Base-by-base conservation (phyloP, 768 basidiomycete species). In the Auricularia cornea region DNA sequence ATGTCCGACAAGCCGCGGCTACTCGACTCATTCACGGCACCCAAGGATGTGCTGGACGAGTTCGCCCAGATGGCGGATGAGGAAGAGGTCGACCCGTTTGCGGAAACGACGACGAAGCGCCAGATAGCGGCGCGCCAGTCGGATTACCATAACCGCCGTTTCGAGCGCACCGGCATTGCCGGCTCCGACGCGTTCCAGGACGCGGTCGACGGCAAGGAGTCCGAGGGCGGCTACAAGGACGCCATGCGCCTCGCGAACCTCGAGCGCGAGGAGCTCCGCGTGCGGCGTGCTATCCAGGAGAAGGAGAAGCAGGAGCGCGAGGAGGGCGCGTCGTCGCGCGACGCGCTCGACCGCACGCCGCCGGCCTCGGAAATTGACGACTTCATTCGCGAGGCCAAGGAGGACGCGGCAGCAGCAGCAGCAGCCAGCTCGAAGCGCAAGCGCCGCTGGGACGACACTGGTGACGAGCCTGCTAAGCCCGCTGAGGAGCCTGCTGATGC, bases 101-200 rank as follows among this genome's bases (percentile, higher is more conserved):
- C 91, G 60, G 94, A 95, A 77, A 95, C 93, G 14, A 91, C 94
- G 59, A 89, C 88, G 62, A 88, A 91, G 71, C 90, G 92, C 64
- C 96, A 98, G 79, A 92, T 98, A 72, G 92, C 95, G 28, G 81
- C 90, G 41, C 84, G 96, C 60, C 93, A 98, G 78, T 90, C 87
- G 60, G 96, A 97, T 72, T 99, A 98, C 72, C 96, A 98, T 73
- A 87, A 89, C 70, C 85, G 94, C 63, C 85, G 94, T 48, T 98
- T 98, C 74, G 84, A 83, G 69, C 87, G 97, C 59, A 84, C 88
- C 64, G 89, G 88, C 31, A 84, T 88, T 65, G 90, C 90, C 48
- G 90, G 92, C 61, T 84, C 83, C 10, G 90, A 93, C 75, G 91
- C 86, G 0, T 94, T 92, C 69, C 77, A 83, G 64, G 81, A 86